Percentiles rank a stretch among this genome's conserved stretches.
Evolutionary conservation across 176 grass and related monocot species (phyloP).

Genomic region (Dendrocalamus sinicus): DNA sequence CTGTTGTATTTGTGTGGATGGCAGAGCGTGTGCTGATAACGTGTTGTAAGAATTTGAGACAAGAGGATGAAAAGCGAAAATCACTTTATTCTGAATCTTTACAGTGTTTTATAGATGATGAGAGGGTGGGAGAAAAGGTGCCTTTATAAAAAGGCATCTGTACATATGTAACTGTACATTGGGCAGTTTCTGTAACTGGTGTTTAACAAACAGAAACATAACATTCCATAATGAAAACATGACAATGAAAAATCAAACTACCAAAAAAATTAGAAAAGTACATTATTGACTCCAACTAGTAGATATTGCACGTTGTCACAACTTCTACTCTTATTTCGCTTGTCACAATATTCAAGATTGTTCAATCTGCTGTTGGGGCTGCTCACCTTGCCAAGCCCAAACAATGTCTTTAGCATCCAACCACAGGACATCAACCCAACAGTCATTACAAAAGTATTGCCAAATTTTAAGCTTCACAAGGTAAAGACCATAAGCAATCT

Average conservation of each 20-base stretch:
- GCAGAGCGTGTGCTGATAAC: no score
- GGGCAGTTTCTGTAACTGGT: no score
- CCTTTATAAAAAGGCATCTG: no score
- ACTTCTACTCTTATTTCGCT: not conserved
- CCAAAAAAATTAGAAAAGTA: not conserved
- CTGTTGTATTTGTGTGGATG: no score
- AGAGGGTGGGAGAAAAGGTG: no score
- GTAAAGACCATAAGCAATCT: not conserved
- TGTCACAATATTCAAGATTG: not conserved
- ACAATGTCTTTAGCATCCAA: conserved; percentile 58
- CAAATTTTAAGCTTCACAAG: conserved; percentile 12
- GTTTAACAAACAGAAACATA: not conserved
- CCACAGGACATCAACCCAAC: not conserved
- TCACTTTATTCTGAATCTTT: no score
- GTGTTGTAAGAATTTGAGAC: no score
- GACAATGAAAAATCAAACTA: conserved; percentile 19
- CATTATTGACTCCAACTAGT: conserved; percentile 17
- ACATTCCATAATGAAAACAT: not conserved
- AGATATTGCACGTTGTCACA: not conserved
- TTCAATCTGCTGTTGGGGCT: conserved; percentile 19
- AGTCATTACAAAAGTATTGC: not conserved
- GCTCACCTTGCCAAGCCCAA: conserved; percentile 89
- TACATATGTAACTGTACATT: no score
- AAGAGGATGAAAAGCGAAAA: no score
- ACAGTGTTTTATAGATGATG: no score